phyloP scores from a whole-genome alignment of 306 rosid species.

The Prunus armeniaca region DNA sequence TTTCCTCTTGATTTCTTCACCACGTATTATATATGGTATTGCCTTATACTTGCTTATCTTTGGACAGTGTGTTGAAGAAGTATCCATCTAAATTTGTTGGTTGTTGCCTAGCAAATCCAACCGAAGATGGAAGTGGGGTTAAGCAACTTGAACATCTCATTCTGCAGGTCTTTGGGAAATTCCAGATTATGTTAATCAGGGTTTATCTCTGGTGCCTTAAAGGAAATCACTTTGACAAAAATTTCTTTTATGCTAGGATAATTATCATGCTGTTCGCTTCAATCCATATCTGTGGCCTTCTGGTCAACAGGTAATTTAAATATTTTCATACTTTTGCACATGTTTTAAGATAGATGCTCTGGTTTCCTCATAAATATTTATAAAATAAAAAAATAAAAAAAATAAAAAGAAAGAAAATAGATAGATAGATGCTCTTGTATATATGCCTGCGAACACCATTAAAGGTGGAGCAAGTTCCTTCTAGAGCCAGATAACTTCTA shows the following conservation, averaged over 20 bases:
- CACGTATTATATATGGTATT: neutral
- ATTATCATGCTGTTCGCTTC: conserved; percentile 78
- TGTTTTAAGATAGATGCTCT: neutral
- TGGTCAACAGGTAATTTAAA: conserved; percentile 54
- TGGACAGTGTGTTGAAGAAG: conserved; percentile 70
- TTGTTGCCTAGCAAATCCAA: conserved; percentile 95
- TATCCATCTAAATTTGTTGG: conserved; percentile 81
- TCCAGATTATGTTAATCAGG: conserved; percentile 7
- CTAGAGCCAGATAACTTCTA: neutral
- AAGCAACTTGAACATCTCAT: conserved; percentile 68
- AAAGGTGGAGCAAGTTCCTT: neutral
- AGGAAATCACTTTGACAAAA: conserved; percentile 13
- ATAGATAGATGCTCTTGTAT: neutral
- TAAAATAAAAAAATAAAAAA: no score
- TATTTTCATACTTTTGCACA: neutral
- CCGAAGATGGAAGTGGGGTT: conserved; percentile 70
- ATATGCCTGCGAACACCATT: neutral
- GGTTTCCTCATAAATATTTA: no score
- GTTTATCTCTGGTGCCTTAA: neutral
- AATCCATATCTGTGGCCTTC: conserved; percentile 93
- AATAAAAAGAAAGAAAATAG: no score
- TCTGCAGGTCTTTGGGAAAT: conserved; percentile 48
- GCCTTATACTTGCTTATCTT: conserved; percentile 11
- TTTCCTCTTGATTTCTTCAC: neutral
- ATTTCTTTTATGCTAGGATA: conserved; percentile 54